Base-by-base conservation (phyloP, 2,329 filamentous ascomycete genomes). In the Aspergillus floridensis region DNA sequence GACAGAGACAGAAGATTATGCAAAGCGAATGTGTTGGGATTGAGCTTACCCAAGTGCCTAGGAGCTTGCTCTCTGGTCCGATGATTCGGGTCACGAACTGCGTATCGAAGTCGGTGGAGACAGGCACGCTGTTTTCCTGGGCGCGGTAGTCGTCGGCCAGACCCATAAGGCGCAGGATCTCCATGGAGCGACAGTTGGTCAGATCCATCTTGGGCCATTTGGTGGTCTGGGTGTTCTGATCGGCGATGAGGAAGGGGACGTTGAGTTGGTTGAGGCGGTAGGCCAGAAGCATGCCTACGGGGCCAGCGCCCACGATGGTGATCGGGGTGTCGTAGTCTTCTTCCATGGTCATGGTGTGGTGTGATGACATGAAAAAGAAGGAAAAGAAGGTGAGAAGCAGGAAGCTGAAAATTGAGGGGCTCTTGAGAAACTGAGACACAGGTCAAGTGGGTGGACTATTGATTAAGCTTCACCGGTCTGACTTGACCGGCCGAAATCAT, bases 151-250 rank as follows among this genome's bases (percentile, higher is more conserved):
- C 64, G 24, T 73, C 65, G 1, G 68, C 68, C 12, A 76, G 44
- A 0, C 70, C 72, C 11, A 76, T 54, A 14, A 63, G 56, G 2
- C 65, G 63, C 7, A 75, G 67, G 1, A 77, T 49, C 56, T 77
- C 75, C 75, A 78, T 76, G 12, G 64, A 68, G 1, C 74, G 67
- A 14, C 53, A 63, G 57, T 77, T 77, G 1, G 72, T 76, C 8
- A 72, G 46, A 53, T 77, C 75, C 74, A 77, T 76, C 60, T 77
- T 78, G 0, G 76, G 74, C 72, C 74, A 77, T 63, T 66, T 63
- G 2, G 70, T 75, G 10, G 69, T 74, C 22, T 64, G 53, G 4
- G 62, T 12, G 54, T 71, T 71, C 12, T 62, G 59, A 56, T 74
- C 72, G 12, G 67, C 57, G 1, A 75, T 56, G 2, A 69, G 52